phyloP scores from a whole-genome alignment of 257 asterid species.

The Paulownia fortunei region DNA sequence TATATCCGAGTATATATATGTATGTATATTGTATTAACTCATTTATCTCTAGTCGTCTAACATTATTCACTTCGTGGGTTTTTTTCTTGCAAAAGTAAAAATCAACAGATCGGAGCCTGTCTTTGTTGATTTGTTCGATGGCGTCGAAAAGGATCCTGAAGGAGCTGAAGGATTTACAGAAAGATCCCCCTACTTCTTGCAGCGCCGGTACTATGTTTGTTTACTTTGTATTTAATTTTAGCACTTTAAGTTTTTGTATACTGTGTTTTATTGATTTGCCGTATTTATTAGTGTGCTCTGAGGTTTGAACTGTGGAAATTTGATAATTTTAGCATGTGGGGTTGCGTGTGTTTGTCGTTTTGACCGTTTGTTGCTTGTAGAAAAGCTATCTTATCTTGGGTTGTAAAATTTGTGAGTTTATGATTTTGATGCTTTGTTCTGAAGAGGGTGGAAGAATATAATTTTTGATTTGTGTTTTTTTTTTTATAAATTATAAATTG shows the following conservation, averaged over 20 bases:
- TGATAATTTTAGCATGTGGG: background rate
- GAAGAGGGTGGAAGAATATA: background rate
- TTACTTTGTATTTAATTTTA: background rate
- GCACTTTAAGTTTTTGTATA: background rate
- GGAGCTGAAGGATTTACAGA: conserved; percentile 78
- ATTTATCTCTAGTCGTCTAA: background rate
- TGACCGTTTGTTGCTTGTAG: background rate
- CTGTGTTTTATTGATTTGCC: background rate
- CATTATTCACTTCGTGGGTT: background rate
- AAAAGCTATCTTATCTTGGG: background rate
- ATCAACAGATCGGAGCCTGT: conserved; percentile 28
- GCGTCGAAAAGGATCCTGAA: conserved; percentile 82
- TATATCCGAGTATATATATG: background rate
- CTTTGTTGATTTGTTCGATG: conserved; percentile 47
- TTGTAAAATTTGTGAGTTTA: background rate
- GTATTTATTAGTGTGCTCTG: background rate
- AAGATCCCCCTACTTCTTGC: conserved; percentile 80
- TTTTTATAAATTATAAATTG: background rate
- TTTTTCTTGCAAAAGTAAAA: background rate
- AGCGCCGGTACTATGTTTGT: conserved; percentile 55
- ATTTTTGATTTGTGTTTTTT: background rate
- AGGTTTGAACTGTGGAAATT: conserved; percentile 13
- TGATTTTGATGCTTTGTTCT: background rate
- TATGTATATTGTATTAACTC: background rate
- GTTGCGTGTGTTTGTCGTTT: background rate